Evolutionary conservation across 768 basidiomycete species (phyloP), one percentile per base, ranked within the genome.

Genomic region (Xerocomus spinulosus): DNA sequence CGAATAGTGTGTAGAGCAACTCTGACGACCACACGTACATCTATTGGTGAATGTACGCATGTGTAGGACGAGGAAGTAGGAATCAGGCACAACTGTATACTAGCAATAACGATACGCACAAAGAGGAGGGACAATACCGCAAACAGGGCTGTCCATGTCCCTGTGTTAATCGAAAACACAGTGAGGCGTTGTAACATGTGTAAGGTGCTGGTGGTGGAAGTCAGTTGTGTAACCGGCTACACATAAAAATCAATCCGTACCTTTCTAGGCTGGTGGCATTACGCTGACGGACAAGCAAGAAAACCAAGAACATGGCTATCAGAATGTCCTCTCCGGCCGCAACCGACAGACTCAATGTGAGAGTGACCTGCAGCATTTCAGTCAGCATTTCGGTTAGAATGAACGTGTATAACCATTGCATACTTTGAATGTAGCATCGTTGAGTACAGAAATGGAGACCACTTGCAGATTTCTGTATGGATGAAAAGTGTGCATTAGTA

Each of bases 141-240:
- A 9, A 55, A 60, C 0, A 79, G 76, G 53, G 81, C 80, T 15
- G 77, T 70, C 5, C 73, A 74, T 15, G 81, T 70, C 0, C 76
- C 69, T 10, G 36, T 38, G 9, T 38, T 38, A 29, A 49, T 36
- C 9, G 35, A 9, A 28, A 44, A 44, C 18, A 50, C 17, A 7
- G 20, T 29, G 14, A 48, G 40, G 32, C 47, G 41, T 42, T 42
- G 41, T 23, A 48, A 26, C 15, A 42, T 23, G 10, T 35, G 40
- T 9, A 17, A 13, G 10, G 41, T 48, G 8, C 47, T 48, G n/a
- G n/a, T n/a, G n/a, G n/a, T n/a, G n/a, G n/a, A n/a, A n/a, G n/a
- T n/a, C n/a, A n/a, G n/a, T n/a, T n/a, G n/a, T n/a, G n/a, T n/a
- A n/a, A 28, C 26, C 26, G 10, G 26, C 26, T 28, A 28, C 26